phyloP scores from a whole-genome alignment of 768 basidiomycete species.

The Cystoderma amianthinum region DNA sequence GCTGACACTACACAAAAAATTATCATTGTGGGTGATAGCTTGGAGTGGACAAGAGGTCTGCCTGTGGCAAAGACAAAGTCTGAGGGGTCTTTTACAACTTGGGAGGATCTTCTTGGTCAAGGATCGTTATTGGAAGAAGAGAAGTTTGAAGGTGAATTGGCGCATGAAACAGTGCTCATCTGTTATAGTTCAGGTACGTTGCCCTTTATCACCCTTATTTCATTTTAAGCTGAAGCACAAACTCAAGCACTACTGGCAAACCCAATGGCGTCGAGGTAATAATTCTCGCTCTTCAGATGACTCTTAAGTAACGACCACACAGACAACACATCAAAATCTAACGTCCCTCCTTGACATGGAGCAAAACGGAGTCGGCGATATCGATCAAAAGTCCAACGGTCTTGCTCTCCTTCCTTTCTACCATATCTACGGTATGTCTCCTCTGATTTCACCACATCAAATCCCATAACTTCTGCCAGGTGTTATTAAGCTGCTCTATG shows the following conservation, averaged over 20 bases:
- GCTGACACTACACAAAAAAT: conserved; percentile 46
- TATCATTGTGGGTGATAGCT: conserved; percentile 44
- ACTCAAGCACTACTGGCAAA: conserved; percentile 63
- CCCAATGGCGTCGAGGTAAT: conserved; percentile 66
- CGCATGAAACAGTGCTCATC: conserved; percentile 55
- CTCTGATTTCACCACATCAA: neutral
- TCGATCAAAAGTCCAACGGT: conserved; percentile 38
- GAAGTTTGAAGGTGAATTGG: conserved; percentile 40
- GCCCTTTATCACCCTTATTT: neutral
- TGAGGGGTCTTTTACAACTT: conserved; percentile 22
- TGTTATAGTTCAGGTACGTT: conserved; percentile 45
- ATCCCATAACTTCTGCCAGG: conserved; percentile 1
- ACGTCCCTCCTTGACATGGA: conserved; percentile 51
- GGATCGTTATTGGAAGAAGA: conserved; percentile 48
- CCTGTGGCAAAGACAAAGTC: conserved; percentile 15
- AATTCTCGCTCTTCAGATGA: conserved; percentile 4
- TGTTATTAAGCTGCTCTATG: too few species aligned
- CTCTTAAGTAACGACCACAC: neutral
- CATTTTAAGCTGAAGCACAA: neutral
- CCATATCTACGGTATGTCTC: conserved; percentile 31
- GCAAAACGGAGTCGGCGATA: conserved; percentile 30
- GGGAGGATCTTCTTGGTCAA: conserved; percentile 43
- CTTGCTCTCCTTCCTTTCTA: conserved; percentile 62
- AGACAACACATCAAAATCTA: conserved; percentile 69
- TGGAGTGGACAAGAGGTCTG: conserved; percentile 39